Base-by-base conservation (phyloP, 2,329 filamentous ascomycete genomes). In the Bipolaris cookei region DNA sequence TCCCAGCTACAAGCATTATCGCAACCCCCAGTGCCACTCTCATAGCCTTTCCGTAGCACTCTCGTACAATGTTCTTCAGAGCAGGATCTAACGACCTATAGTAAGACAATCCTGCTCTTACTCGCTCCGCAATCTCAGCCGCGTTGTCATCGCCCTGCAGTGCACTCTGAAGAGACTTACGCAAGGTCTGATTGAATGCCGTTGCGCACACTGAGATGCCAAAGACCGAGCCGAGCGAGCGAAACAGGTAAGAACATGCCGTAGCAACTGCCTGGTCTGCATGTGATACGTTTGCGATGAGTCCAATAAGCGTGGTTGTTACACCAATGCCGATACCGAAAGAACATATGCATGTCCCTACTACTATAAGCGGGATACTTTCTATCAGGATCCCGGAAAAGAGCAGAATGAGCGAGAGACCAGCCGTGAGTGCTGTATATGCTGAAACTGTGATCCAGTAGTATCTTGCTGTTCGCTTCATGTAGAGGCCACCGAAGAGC, bases 231-330 rank as follows among this genome's bases (percentile, higher is more conserved):
- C 86, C 91, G 0, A 93, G 80, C 1, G 88, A 89, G 37, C 90
- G 87, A 80, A 94, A 94, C 21, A 94, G 84, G 76, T 94, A 94
- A 18, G 87, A 90, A 73, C 89, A 92, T 6, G 91, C 90, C 14
- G 90, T 90, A 3, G 88, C 89, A 1, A 93, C 84, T 1, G 91
- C 90, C 59, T 90, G 87, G 63, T 93, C 90, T 41, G 86, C 81
- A 3, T 81, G 79, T 1, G 84, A 78, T 0, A 88, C 84, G 69
- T 92, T 91, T 30, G 90, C 87, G 61, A 93, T 84, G 35, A 92
- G 80, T 1, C 83, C 88, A 44, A 92, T 87, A 32, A 93, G 82
- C 0, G 88, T 88, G 0, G 88, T 89, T 0, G 90, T 92, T 35
- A 91, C 84, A 5, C 86, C 88, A 66, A 83, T 81, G 3, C 83